Conservation (phyloP, 192 early-diverging fungal species). For the Rhizophagus prolifer region DNA sequence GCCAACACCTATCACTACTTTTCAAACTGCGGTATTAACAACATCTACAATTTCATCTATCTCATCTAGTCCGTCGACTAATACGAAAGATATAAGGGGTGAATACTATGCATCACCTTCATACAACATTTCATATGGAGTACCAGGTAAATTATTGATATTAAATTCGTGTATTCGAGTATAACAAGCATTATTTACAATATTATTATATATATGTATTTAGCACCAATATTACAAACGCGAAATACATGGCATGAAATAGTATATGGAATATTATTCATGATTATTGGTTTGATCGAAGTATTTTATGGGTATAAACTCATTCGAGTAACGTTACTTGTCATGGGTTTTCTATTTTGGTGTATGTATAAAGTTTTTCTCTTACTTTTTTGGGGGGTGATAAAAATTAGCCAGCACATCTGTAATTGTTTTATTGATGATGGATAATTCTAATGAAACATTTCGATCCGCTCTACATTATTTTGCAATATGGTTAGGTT, state of each 20-base stretch:
- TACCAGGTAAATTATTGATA: neutral
- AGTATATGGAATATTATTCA: slow-evolving; percentile 40
- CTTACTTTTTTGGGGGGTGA: neutral
- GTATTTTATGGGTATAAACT: slow-evolving; percentile 43
- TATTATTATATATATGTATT: neutral
- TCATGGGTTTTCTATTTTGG: slow-evolving; percentile 43
- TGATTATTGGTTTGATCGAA: slow-evolving; percentile 36
- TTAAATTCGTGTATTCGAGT: too few species aligned
- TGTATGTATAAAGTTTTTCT: slow-evolving; percentile 29
- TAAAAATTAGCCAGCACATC: slow-evolving; percentile 38
- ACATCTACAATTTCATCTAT: neutral
- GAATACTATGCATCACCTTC: neutral
- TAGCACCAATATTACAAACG: slow-evolving; percentile 9
- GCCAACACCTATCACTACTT: neutral
- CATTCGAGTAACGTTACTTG: slow-evolving; percentile 44
- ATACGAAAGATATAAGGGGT: neutral
- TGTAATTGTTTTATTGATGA: slow-evolving; percentile 40
- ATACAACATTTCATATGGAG: neutral
- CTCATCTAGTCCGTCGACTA: neutral
- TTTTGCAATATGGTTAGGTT: slow-evolving; percentile 36
- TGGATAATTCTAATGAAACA: slow-evolving; percentile 23
- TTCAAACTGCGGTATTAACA: neutral
- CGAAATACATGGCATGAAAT: slow-evolving; percentile 37
- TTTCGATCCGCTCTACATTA: slow-evolving; percentile 35
- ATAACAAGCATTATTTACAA: too few species aligned